Conservation (phyloP, 768 basidiomycete genomes). For the Mycena belliarum region DNA sequence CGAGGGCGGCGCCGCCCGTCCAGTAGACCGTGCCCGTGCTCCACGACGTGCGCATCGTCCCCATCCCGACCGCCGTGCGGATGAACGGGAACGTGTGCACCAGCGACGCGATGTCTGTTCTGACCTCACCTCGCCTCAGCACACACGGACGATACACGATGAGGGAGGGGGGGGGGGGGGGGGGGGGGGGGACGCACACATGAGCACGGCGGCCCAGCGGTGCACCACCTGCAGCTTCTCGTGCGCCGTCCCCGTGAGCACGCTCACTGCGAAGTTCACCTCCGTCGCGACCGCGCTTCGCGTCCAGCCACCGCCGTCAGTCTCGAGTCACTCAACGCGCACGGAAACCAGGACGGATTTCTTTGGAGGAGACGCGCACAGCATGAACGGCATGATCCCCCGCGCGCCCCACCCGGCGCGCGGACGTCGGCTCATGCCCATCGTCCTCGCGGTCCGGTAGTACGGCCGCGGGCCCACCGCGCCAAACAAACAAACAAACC, state of each 20-base stretch:
- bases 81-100: constrained; percentile 38
- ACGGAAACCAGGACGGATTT: too few relatives aligned
- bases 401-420: too few relatives aligned
- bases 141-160: too few relatives aligned
- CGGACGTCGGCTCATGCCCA: too few relatives aligned
- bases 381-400: too few relatives aligned
- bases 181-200: constrained; percentile 27
- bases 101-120: constrained; percentile 22
- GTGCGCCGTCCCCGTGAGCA: constrained; percentile 34
- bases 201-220: constrained; percentile 34
- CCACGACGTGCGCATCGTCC: constrained; percentile 25
- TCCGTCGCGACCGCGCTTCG: constrained; percentile 37
- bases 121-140: constrained; percentile 25
- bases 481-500: too few relatives aligned
- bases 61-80: constrained; percentile 23
- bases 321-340: too few relatives aligned
- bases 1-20: constrained; percentile 33
- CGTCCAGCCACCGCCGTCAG: too few relatives aligned
- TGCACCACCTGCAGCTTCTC: constrained; percentile 40
- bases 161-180: not conserved
- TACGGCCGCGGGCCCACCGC: too few relatives aligned
- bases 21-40: constrained; percentile 27
- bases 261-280: constrained; percentile 33
- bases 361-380: too few relatives aligned
- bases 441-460: too few relatives aligned